These are phyloP conservation scores for Pythium apleroticum DNA, from an alignment of 352 stramenopile species.

Conservation along the genomic window DNA sequence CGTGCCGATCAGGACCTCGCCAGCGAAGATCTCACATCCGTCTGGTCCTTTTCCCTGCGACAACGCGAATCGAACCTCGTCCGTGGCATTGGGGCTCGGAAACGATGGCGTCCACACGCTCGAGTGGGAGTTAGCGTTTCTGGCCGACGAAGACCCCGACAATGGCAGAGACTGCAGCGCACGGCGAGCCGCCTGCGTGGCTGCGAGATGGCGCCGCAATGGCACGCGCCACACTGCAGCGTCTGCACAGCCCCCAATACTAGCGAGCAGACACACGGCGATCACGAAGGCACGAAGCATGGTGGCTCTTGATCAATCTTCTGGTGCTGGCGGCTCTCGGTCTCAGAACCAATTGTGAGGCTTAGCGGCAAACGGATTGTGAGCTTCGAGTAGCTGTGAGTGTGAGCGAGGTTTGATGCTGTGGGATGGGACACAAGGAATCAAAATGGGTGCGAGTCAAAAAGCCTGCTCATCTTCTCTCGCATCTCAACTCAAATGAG, in stretches of 20 bases:
- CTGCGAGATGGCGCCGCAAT: background rate
- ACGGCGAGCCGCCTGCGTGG: background rate
- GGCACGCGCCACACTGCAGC: conserved; percentile 1
- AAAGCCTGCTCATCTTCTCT: too few species aligned
- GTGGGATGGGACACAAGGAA: too few species aligned
- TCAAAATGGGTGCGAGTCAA: too few species aligned
- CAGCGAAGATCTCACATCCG: background rate
- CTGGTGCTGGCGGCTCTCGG: background rate
- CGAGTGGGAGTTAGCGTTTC: background rate
- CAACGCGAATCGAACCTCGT: background rate
- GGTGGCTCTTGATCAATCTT: background rate
- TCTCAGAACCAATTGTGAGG: background rate
- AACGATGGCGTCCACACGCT: background rate
- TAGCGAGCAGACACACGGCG: background rate
- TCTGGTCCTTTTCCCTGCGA: background rate
- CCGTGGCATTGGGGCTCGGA: background rate
- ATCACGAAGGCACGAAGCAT: background rate
- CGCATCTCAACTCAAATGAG: too few species aligned
- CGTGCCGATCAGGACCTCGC: conserved; percentile 4
- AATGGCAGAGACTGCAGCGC: background rate
- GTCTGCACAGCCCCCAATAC: background rate
- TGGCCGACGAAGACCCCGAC: background rate
- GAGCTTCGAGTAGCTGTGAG: background rate
- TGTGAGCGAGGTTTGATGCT: too few species aligned
- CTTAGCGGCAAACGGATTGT: background rate